phyloP scores from a whole-genome alignment of 163 green algal species.

The Scenedesmus sp. region DNA sequence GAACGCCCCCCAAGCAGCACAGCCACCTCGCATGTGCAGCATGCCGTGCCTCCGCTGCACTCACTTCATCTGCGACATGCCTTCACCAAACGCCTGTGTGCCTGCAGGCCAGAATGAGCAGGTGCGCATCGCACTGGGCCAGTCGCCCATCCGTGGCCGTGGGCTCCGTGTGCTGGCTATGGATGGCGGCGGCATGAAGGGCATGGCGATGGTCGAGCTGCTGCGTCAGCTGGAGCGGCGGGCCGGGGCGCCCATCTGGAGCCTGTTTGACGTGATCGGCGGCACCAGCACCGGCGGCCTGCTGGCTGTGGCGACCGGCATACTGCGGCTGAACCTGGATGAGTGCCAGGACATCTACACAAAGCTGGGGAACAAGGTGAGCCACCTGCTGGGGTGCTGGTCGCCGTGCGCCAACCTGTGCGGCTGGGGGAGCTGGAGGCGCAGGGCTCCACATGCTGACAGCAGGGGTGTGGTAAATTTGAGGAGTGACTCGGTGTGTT shows the following conservation, averaged over 20 bases:
- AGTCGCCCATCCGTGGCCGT: constrained; percentile 68
- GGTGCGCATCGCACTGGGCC: constrained; percentile 76
- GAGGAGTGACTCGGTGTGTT: too few relatives aligned
- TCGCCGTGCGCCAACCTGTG: too few relatives aligned
- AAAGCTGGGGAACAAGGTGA: constrained; percentile 75
- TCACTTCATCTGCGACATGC: too few relatives aligned
- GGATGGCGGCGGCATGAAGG: constrained; percentile 94
- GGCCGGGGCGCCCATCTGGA: constrained; percentile 69
- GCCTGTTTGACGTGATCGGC: constrained; percentile 95
- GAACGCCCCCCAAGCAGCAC: too few relatives aligned
- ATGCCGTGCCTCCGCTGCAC: too few relatives aligned
- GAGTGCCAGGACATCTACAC: constrained; percentile 90
- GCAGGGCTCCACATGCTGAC: too few relatives aligned
- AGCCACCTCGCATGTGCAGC: too few relatives aligned
- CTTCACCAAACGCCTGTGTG: background rate
- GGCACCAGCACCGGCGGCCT: constrained; percentile 94
- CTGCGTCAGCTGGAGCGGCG: constrained; percentile 57
- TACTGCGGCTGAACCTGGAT: constrained; percentile 83
- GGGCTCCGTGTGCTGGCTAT: constrained; percentile 95
- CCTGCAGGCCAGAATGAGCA: constrained; percentile 68
- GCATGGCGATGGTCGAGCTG: constrained; percentile 78
- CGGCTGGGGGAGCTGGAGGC: too few relatives aligned
- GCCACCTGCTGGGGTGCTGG: too few relatives aligned
- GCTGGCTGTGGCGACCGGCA: constrained; percentile 70
- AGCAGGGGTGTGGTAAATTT: too few relatives aligned